Conservation (phyloP, 1,284 basidiomycete species). For the Apiotrichum akiyoshidainum region DNA sequence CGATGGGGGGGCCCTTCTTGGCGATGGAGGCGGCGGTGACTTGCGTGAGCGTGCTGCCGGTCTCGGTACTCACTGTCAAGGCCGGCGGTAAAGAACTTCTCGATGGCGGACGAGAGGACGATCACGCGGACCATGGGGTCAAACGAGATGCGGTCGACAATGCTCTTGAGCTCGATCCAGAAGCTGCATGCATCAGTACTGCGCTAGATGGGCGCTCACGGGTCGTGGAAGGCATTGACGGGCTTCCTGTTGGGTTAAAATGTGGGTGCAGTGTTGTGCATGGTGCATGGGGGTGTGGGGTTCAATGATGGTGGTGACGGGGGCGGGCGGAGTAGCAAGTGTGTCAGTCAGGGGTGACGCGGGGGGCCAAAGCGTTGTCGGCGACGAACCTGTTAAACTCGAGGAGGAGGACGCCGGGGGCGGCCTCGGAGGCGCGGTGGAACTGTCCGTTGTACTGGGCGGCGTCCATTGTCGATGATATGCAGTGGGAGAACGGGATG, state of each 20-base stretch:
- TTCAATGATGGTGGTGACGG: background rate
- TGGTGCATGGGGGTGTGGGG: too few relatives aligned
- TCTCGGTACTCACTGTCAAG: conserved; percentile 62
- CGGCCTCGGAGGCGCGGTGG: conserved; percentile 32
- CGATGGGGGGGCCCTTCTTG: conserved; percentile 36
- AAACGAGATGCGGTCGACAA: conserved; percentile 60
- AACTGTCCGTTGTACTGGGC: conserved; percentile 30
- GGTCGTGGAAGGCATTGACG: conserved; percentile 69
- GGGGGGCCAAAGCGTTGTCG: too few relatives aligned
- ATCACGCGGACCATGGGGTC: conserved; percentile 64
- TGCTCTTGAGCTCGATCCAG: conserved; percentile 65
- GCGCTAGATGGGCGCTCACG: conserved; percentile 49
- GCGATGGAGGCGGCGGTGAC: conserved; percentile 11
- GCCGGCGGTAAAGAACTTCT: conserved; percentile 75
- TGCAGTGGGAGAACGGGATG: background rate
- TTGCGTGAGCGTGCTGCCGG: background rate
- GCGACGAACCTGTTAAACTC: conserved; percentile 47
- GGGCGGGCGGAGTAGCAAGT: background rate
- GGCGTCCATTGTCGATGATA: conserved; percentile 10
- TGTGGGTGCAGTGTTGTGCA: background rate
- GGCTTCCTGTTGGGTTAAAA: conserved; percentile 55
- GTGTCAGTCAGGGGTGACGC: background rate
- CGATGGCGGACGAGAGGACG: conserved; percentile 66
- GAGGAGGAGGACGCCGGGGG: conserved; percentile 44
- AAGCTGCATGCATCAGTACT: conserved; percentile 55